These are phyloP conservation scores for Bisporella sp. DNA, from an alignment of 2,329 filamentous ascomycete genomes.

Conservation along the genomic window DNA sequence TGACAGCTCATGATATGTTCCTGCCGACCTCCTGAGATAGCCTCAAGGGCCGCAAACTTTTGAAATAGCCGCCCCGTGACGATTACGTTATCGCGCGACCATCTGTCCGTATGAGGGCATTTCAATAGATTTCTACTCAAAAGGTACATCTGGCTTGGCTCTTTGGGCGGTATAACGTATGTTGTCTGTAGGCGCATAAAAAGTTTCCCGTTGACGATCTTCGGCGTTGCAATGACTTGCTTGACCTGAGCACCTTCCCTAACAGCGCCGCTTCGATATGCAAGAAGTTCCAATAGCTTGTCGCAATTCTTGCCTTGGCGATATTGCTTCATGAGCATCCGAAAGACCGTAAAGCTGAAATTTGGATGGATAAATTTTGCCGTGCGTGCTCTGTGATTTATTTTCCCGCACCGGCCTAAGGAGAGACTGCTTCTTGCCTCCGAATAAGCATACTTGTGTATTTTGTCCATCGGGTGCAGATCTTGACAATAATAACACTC, in stretches of 20 bases:
- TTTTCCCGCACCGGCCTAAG: not conserved
- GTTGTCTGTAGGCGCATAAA: constrained; percentile 7
- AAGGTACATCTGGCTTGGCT: not conserved
- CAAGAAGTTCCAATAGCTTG: constrained; percentile 5
- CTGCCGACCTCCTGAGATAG: not conserved
- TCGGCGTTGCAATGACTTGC: constrained; percentile 6
- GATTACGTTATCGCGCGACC: not conserved
- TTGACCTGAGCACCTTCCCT: constrained; percentile 6
- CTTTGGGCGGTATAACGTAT: constrained; percentile 4
- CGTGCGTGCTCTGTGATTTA: not conserved
- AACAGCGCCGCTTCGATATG: constrained; percentile 4
- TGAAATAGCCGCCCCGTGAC: not conserved
- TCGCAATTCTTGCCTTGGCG: constrained; percentile 4
- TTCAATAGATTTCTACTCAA: not conserved
- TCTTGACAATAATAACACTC: constrained; percentile 8
- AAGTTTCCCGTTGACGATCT: constrained; percentile 6
- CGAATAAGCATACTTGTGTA: not conserved
- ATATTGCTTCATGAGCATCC: constrained; percentile 13
- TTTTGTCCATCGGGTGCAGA: constrained; percentile 2
- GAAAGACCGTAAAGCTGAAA: constrained; percentile 10
- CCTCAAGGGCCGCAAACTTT: not conserved
- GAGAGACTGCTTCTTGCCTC: not conserved
- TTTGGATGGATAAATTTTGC: constrained; percentile 9
- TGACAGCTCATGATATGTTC: constrained; percentile 1
- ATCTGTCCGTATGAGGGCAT: not conserved